These are phyloP conservation scores for Parsonsia alboflavescens DNA, from an alignment of 257 asterid species.

Conservation along the genomic window DNA sequence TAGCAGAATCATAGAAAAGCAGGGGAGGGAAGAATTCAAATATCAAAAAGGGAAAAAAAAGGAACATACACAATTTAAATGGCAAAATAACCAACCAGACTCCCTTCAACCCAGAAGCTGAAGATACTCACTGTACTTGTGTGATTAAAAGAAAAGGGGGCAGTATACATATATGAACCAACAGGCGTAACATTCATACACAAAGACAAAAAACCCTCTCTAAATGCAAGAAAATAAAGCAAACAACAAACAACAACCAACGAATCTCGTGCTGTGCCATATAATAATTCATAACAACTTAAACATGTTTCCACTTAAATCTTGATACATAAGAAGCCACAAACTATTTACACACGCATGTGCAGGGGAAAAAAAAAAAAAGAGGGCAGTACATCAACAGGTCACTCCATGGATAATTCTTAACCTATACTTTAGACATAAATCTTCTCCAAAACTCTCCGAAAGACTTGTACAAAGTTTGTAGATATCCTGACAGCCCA, in stretches of 20 bases:
- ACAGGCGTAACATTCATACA: not conserved
- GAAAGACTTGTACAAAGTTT: too few relatives aligned
- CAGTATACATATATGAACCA: not conserved
- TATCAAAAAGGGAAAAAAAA: not conserved
- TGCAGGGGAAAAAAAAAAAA: not conserved
- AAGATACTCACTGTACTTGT: not conserved
- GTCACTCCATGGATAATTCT: not conserved
- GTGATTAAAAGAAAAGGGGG: not conserved
- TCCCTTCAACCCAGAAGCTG: not conserved
- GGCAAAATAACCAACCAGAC: not conserved
- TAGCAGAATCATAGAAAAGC: not conserved
- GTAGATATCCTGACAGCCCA: too few relatives aligned
- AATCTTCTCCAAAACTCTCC: too few relatives aligned
- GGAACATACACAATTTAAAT: not conserved
- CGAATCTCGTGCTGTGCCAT: not conserved
- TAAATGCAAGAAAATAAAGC: not conserved
- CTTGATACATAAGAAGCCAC: not conserved
- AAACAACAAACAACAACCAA: not conserved
- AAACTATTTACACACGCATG: not conserved
- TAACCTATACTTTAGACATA: not conserved
- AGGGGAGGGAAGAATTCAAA: not conserved
- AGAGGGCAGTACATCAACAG: not conserved
- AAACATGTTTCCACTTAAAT: not conserved
- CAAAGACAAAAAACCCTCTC: not conserved
- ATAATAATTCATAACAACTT: not conserved